Evolutionary conservation across 208 protist species (phyloP), one percentile per base, ranked within the genome.

Genomic region (Lotmaria passim): DNA sequence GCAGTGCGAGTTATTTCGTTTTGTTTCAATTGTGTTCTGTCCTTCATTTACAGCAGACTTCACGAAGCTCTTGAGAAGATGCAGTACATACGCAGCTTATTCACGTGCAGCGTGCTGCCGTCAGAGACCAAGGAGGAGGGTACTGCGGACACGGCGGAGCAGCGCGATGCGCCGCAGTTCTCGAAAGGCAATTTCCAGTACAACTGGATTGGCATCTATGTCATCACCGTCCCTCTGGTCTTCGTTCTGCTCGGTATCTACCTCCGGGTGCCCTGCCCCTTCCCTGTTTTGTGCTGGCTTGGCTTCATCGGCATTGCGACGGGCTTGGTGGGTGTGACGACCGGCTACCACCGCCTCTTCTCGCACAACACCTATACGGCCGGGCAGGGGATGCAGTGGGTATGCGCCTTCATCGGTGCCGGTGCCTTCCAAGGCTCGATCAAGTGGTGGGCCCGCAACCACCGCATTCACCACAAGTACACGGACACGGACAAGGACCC

Each of bases 391-490:
- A 72, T 90, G 51, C 73, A 90, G 76, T 86, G 81, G 75, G 62
- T 91, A 28, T 85, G 85, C 74, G 78, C 84, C 53, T 82, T 94
- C 52, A 69, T 82, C 50, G 89, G 88, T 41, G 83, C 86, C 0
- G 84, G 84, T 33, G 86, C 90, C 38, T 94, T 95, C 79, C 86
- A 97, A 79, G 93, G 93, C 55, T 91, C 88, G 43, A 86, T 90
- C 73, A 90, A 93, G 69, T 89, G 82, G 77, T 97, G 93, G 93
- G 72, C 79, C 19, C 82, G 90, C 60, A 94, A 96, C 78, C 93
- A 96, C 74, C 87, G 93, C 71, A 85, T 93, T 62, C 93, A 97
- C 81, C 93, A 96, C 75, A 79, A 79, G 48, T 92, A 90, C 69
- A 79, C 86, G 24, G 93, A 97, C 75, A 97, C 91, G 0, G 80